Evolutionary conservation across 306 rosid species (phyloP).

Genomic region (Hippophae gyantsensis): DNA sequence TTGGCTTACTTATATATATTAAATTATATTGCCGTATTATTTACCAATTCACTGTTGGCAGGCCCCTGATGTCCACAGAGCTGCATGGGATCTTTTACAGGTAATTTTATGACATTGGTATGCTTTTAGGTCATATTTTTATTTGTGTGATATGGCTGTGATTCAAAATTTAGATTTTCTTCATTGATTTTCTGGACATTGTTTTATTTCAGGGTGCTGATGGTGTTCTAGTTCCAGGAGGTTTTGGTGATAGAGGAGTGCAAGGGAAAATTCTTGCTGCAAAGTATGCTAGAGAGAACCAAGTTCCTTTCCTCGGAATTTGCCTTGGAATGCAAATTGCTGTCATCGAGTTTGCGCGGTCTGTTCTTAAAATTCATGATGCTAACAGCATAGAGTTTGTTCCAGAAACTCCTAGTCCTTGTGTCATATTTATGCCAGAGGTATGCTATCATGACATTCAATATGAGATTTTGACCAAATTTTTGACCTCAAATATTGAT

Average conservation of each 20-base stretch:
- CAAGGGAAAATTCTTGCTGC: constrained; percentile 87
- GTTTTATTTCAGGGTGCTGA: constrained; percentile 52
- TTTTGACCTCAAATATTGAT: background rate
- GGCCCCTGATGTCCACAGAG: constrained; percentile 52
- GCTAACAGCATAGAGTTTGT: constrained; percentile 73
- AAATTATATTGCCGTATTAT: constrained; percentile 9
- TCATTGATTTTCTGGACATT: constrained; percentile 12
- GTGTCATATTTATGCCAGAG: constrained; percentile 84
- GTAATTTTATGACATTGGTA: constrained; percentile 23
- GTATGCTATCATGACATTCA: constrained; percentile 19
- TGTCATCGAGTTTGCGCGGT: constrained; percentile 68
- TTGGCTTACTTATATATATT: background rate
- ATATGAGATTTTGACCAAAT: background rate
- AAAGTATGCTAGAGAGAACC: constrained; percentile 61
- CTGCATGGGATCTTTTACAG: constrained; percentile 80
- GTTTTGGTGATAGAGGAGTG: constrained; percentile 86
- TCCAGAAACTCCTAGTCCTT: constrained; percentile 55
- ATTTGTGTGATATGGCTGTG: background rate
- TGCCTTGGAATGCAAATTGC: constrained; percentile 90
- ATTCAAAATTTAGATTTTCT: constrained; percentile 5
- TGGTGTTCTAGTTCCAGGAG: constrained; percentile 89
- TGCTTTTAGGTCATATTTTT: constrained; percentile 4
- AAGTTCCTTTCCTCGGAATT: constrained; percentile 68
- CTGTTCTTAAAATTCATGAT: constrained; percentile 58
- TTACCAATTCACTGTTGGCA: constrained; percentile 22